Evolutionary conservation across 441 rosid genomes (phyloP), one percentile per base, ranked within the genome.

Genomic region (Jatropha podagrica): DNA sequence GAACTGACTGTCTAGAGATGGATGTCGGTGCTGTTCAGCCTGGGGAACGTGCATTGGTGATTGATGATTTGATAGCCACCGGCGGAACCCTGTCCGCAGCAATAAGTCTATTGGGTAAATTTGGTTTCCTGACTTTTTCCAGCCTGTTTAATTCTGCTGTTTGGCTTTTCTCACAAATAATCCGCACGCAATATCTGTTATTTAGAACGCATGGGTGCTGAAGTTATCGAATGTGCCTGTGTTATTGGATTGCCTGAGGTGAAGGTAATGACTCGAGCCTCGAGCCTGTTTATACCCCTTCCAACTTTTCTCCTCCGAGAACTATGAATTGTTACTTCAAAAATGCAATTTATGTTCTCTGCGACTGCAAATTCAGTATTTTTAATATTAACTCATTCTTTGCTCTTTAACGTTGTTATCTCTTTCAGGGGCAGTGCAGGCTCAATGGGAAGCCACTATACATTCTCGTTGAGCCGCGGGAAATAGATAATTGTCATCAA

Each of bases 1-100:
- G 99, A 70, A 86, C 84, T 4, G 99, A 96, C 80, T 86, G 98
- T 67, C 80, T 96, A n/a, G 94, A 92, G 86, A 91, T 96, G 96
- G 98, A 93, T 49, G 88, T 90, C 12, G 97, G 85, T 23, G 98
- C 97, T 18, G 95, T 96, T 32, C 61, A 86, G 78, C 78, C 89
- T 0, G 88, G 90, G 4, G 99, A 96, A 70, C 97, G 95, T 0
- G 94, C 84, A 20, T 76, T 96, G 62, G 81, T 93, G 44, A 90
- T 93, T 0, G 99, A 96, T 77, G 99, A 96, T 84, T 82, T 96
- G 75, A 95, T 96, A 2, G 99, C 99, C 69, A 96, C 99, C 0
- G 99, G 99, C 0, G 98, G 99, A 51, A 93, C 99, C 46, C 84
- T 96, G 17, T 92, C 94, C 0, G 99, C 99, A 18, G 99, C 97